These are phyloP conservation scores for Trichosporon sp. DNA, from an alignment of 1,284 basidiomycete genomes.

Conservation along the genomic window DNA sequence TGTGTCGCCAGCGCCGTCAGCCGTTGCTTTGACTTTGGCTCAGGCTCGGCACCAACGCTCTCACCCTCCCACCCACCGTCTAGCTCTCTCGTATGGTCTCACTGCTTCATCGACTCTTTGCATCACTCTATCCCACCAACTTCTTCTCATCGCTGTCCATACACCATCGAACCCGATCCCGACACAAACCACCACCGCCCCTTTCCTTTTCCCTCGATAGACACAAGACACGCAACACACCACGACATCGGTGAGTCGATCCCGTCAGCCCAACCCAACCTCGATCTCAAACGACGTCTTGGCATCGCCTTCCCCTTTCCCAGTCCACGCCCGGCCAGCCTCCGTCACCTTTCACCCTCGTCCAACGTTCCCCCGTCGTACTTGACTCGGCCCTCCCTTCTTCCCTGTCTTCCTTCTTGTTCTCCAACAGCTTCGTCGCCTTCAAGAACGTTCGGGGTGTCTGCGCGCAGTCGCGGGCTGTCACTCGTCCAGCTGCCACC, in stretches of 20 bases:
- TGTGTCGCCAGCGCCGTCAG: not conserved
- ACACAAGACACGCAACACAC: slow-evolving; percentile 8
- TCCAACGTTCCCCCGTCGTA: not conserved
- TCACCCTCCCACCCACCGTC: not conserved
- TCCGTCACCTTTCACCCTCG: not conserved
- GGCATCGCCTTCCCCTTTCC: not conserved
- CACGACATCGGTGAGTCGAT: slow-evolving; percentile 8
- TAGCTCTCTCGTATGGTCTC: not conserved
- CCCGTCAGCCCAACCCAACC: not conserved
- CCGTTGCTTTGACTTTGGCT: slow-evolving; percentile 10
- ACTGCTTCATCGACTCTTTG: not conserved
- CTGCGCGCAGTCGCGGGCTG: not conserved
- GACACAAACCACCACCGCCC: slow-evolving; percentile 2
- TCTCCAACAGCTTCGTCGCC: not conserved
- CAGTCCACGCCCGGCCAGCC: not conserved
- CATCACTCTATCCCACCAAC: slow-evolving; percentile 1
- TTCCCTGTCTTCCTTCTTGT: not conserved
- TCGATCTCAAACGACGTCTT: not conserved
- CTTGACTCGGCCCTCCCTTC: not conserved
- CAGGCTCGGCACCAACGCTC: slow-evolving; percentile 1
- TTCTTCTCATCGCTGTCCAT: slow-evolving; percentile 7
- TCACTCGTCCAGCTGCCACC: slow-evolving; percentile 8
- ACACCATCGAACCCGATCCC: not conserved
- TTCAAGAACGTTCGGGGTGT: not conserved
- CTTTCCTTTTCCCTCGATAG: slow-evolving; percentile 1